A percentile compares a stretch with the other conserved stretches of the same genome.
These are phyloP conservation scores for Coemansia sp. DNA, from an alignment of 192 early-diverging fungal genomes.

Conservation along the genomic window DNA sequence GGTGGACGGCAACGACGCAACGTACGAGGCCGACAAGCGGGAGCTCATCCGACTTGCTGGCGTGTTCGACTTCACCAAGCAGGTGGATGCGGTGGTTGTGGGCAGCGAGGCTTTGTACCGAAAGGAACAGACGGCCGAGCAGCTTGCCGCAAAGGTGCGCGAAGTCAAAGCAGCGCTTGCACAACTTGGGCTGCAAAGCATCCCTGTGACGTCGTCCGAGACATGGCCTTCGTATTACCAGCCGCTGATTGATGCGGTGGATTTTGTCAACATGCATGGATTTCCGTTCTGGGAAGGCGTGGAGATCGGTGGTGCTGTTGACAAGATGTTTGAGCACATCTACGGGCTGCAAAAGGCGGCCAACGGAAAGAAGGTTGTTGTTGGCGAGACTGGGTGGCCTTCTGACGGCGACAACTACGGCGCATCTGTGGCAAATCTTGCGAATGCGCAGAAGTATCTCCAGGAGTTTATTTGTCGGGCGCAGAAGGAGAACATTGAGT, in stretches of 20 bases:
- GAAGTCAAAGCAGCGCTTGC: conserved; percentile 45
- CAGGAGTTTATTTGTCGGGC: conserved; percentile 61
- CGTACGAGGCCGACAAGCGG: conserved; percentile 37
- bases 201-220: conserved; percentile 36
- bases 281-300: conserved; percentile 66
- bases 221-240: conserved; percentile 44
- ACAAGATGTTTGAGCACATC: conserved; percentile 57
- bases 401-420: conserved; percentile 48
- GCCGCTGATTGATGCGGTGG: conserved; percentile 53
- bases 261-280: conserved; percentile 61
- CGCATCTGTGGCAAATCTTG: conserved; percentile 51
- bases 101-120: conserved; percentile 62
- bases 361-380: conserved; percentile 54
- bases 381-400: conserved; percentile 66
- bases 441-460: conserved; percentile 57
- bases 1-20: conserved; percentile 55
- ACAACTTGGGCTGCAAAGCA: conserved; percentile 25
- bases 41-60: conserved; percentile 31
- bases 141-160: conserved; percentile 48
- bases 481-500: conserved; percentile 48
- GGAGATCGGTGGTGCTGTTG: conserved; percentile 33
- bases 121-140: conserved; percentile 42
- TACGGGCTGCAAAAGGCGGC: conserved; percentile 45
- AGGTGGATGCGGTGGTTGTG: conserved; percentile 57
- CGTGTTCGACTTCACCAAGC: conserved; percentile 39